Evolutionary conservation across 257 asterid species (phyloP).

Genomic region (Rubia yunnanensis): DNA sequence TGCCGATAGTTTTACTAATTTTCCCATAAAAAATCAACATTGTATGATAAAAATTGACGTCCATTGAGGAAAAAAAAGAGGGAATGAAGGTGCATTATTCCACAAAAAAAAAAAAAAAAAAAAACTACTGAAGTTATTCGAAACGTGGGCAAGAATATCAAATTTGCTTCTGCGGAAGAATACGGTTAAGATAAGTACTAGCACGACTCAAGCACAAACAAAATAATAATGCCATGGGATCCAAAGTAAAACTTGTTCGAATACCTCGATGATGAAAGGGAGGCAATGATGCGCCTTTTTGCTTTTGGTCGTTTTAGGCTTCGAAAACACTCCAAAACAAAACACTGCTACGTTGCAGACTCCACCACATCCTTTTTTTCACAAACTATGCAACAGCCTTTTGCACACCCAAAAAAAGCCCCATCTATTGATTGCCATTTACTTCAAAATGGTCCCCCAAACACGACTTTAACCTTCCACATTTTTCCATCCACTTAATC

Average conservation of each 20-base stretch:
- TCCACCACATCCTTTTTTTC: not conserved
- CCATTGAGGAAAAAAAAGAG: no score
- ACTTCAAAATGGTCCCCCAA: conserved; percentile 1
- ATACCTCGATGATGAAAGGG: not conserved
- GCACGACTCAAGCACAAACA: not conserved
- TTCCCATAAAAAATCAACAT: no score
- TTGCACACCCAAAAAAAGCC: not conserved
- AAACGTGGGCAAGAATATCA: not conserved
- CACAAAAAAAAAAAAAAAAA: no score
- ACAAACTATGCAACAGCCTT: not conserved
- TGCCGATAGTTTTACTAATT: no score
- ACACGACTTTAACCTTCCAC: not conserved
- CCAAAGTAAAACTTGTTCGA: conserved; percentile 5
- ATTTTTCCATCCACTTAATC: no score
- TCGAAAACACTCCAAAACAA: conserved; percentile 13
- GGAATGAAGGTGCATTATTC: no score
- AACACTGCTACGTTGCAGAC: not conserved
- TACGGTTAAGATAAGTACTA: not conserved
- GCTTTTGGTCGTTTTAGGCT: conserved; percentile 19
- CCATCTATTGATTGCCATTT: conserved; percentile 7
- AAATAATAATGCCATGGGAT: not conserved
- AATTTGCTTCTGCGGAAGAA: no score
- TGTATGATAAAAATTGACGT: no score
- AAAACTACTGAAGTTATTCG: not conserved
- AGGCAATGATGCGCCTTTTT: conserved; percentile 8